These are phyloP conservation scores for Parathielavia hyrcaniae DNA, from an alignment of 495 filamentous ascomycete species.

Conservation along the genomic window DNA sequence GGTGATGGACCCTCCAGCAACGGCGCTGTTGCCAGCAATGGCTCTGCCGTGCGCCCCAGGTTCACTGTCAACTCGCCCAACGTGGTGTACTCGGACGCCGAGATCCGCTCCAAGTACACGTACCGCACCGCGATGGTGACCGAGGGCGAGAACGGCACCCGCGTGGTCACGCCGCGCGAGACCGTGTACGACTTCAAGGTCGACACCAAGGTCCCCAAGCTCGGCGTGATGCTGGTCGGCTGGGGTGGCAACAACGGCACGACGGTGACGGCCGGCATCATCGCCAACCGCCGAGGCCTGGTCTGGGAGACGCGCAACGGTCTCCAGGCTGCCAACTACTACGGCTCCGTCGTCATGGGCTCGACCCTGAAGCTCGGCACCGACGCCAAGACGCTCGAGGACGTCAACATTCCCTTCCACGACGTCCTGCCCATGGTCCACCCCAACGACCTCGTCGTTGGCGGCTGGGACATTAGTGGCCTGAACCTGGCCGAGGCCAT, in stretches of 20 bases:
- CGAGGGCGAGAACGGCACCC: slow-evolving; percentile 64
- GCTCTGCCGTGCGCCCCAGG: slow-evolving; percentile 46
- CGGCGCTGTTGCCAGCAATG: slow-evolving; percentile 45
- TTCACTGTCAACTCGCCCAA: slow-evolving; percentile 90
- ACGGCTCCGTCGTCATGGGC: slow-evolving; percentile 92
- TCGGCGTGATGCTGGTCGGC: slow-evolving; percentile 95
- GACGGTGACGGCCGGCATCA: slow-evolving; percentile 94
- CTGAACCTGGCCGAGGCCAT: slow-evolving; percentile 86
- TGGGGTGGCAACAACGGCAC: slow-evolving; percentile 98
- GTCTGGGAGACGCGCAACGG: slow-evolving; percentile 93
- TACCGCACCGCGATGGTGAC: slow-evolving; percentile 88
- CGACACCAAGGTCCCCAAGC: slow-evolving; percentile 85
- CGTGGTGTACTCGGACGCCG: slow-evolving; percentile 78
- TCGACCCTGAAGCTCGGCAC: slow-evolving; percentile 95
- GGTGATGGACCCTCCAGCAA: slow-evolving; percentile 64
- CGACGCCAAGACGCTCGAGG: slow-evolving; percentile 74
- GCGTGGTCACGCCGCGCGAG: slow-evolving; percentile 79
- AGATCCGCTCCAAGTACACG: slow-evolving; percentile 91
- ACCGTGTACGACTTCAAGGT: slow-evolving; percentile 96
- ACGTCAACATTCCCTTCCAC: slow-evolving; percentile 95
- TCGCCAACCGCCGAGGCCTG: slow-evolving; percentile 84
- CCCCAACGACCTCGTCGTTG: slow-evolving; percentile 90
- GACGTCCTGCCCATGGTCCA: slow-evolving; percentile 94
- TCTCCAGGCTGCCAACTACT: slow-evolving; percentile 82
- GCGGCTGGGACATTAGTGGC: slow-evolving; percentile 94